phyloP scores from a whole-genome alignment of 2,329 filamentous ascomycete genomes.

The Pseudogymnoascus sp. region DNA sequence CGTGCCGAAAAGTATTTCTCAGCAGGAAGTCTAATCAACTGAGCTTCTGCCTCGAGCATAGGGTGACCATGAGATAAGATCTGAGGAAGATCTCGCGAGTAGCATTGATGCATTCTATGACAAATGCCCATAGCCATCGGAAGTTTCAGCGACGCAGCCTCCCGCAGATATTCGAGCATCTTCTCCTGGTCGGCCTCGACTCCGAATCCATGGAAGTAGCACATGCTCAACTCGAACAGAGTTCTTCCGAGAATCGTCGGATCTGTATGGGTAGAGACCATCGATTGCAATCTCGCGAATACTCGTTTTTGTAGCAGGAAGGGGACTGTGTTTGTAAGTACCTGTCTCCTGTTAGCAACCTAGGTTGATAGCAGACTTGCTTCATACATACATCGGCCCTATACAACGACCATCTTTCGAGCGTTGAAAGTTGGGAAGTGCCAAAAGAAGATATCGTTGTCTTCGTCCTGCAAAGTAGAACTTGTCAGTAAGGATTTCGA shows the following conservation, averaged over 20 bases:
- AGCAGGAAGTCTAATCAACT: background rate
- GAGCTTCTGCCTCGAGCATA: background rate
- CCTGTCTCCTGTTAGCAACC: background rate
- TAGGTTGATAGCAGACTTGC: background rate
- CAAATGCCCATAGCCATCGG: background rate
- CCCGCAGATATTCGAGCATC: background rate
- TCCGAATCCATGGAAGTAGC: background rate
- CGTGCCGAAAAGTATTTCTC: background rate
- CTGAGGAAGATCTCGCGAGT: background rate
- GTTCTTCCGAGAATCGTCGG: background rate
- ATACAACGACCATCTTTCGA: slow-evolving; percentile 5
- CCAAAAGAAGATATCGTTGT: background rate
- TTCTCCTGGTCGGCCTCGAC: background rate
- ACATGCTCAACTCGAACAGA: slow-evolving; percentile 1
- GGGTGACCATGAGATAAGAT: background rate
- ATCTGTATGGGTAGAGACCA: background rate
- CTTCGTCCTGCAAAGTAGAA: background rate
- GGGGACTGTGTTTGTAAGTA: background rate
- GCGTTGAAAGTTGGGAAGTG: background rate
- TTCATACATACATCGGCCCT: background rate
- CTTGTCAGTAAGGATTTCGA: background rate
- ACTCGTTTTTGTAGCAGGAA: background rate
- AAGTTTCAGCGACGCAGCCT: background rate
- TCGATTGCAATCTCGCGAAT: background rate
- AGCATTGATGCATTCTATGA: background rate